Evolutionary conservation across 2,329 filamentous ascomycete genomes (phyloP).

Genomic region (Dactylellina sp.): DNA sequence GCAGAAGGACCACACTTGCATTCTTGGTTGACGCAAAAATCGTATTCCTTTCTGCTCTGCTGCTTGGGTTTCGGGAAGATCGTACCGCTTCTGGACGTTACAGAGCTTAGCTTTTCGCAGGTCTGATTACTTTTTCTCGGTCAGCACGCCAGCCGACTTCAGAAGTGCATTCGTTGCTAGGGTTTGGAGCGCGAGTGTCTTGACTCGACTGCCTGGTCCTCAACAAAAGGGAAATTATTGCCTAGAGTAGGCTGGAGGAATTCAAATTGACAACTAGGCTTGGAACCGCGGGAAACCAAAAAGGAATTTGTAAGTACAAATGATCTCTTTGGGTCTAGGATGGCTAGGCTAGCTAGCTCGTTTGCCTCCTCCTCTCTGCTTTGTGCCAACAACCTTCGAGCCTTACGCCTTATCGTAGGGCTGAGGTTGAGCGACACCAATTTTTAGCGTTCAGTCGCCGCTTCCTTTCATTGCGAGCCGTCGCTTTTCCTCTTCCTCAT

Average conservation of each 20-base stretch:
- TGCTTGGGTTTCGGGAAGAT: constrained; percentile 37
- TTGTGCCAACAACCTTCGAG: constrained; percentile 21
- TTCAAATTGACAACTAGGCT: constrained; percentile 40
- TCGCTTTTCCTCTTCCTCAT: constrained; percentile 2
- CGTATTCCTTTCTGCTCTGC: constrained; percentile 16
- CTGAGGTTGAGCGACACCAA: constrained; percentile 39
- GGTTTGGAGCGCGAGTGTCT: constrained; percentile 20
- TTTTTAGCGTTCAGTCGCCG: constrained; percentile 37
- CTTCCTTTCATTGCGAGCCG: constrained; percentile 9
- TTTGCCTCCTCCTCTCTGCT: constrained; percentile 27
- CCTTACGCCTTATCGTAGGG: constrained; percentile 48
- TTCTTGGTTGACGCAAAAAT: constrained; percentile 55
- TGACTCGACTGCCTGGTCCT: constrained; percentile 41
- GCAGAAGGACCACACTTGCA: constrained; percentile 55
- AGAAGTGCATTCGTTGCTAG: constrained; percentile 13
- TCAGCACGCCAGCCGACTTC: constrained; percentile 42
- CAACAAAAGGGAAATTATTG: constrained; percentile 53
- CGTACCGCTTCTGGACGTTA: constrained; percentile 44
- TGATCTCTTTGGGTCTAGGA: background rate
- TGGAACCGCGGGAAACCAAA: constrained; percentile 45
- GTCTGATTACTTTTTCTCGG: constrained; percentile 43
- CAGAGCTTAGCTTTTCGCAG: constrained; percentile 49
- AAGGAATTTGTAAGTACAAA: constrained; percentile 39
- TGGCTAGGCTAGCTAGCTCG: constrained; percentile 24
- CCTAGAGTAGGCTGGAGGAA: constrained; percentile 48